Evolutionary conservation across 768 basidiomycete genomes (phyloP).

Genomic region (Hemileccinum rubropunctum): DNA sequence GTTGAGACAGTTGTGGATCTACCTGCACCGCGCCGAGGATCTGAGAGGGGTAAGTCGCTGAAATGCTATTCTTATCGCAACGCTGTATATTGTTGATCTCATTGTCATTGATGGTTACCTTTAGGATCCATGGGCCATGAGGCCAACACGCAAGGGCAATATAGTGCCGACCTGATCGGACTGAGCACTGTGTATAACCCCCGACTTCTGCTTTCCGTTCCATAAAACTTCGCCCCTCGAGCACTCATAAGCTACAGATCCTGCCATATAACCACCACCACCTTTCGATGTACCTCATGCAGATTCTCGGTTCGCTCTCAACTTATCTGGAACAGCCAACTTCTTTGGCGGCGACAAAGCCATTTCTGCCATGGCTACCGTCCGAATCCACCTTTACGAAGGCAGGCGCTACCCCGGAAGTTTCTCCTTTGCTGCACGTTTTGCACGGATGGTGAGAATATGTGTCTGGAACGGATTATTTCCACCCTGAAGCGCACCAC

Average conservation of each 20-base stretch:
- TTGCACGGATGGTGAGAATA: constrained; percentile 26
- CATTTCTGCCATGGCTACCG: constrained; percentile 33
- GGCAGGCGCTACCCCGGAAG: constrained; percentile 32
- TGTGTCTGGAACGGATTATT: constrained; percentile 27
- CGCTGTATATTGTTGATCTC: too few species aligned
- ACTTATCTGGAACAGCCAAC: constrained; percentile 30
- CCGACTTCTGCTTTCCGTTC: too few species aligned
- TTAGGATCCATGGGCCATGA: too few species aligned
- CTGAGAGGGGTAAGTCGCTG: too few species aligned
- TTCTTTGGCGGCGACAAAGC: constrained; percentile 37
- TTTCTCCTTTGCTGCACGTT: constrained; percentile 30
- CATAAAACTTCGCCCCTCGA: background rate
- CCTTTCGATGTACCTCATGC: constrained; percentile 14
- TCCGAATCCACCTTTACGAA: constrained; percentile 33
- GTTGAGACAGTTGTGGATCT: too few species aligned
- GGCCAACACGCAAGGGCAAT: too few species aligned
- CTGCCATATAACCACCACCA: constrained; percentile 17
- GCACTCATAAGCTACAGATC: background rate
- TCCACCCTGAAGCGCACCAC: constrained; percentile 14
- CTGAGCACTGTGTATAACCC: too few species aligned
- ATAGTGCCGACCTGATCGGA: too few species aligned
- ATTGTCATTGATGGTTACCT: too few species aligned
- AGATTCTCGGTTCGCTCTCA: constrained; percentile 18
- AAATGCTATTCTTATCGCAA: too few species aligned
- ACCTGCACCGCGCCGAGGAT: too few species aligned